Evolutionary conservation across 805 yeast species (phyloP).

Genomic region (Candida sakaeoensis): DNA sequence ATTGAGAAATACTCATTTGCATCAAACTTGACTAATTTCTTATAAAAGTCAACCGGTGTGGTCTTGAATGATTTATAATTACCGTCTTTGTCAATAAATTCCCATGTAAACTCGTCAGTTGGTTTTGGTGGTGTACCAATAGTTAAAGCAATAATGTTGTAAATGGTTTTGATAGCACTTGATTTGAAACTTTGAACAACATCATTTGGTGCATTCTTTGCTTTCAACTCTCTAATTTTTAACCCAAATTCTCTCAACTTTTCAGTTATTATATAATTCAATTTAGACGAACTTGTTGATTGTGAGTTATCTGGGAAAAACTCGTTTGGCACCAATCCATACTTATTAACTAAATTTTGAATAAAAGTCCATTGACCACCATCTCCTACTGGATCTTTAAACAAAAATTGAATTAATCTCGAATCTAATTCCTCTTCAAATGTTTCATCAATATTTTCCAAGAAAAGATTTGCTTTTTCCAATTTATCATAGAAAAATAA

Average conservation of each 20-base stretch:
- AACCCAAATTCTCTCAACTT: slow-evolving; percentile 79
- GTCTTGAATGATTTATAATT: slow-evolving; percentile 48
- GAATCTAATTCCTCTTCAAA: slow-evolving; percentile 63
- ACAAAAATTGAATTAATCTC: slow-evolving; percentile 62
- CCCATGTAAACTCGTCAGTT: slow-evolving; percentile 66
- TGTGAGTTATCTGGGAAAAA: slow-evolving; percentile 67
- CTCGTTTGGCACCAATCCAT: slow-evolving; percentile 75
- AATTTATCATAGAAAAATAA: slow-evolving; percentile 82
- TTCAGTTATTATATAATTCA: slow-evolving; percentile 63
- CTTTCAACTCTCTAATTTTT: slow-evolving; percentile 51
- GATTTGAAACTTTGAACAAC: slow-evolving; percentile 33
- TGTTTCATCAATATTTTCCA: slow-evolving; percentile 74
- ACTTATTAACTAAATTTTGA: slow-evolving; percentile 69
- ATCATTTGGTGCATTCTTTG: slow-evolving; percentile 37
- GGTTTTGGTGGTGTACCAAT: slow-evolving; percentile 81
- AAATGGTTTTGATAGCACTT: slow-evolving; percentile 56
- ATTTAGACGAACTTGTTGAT: slow-evolving; percentile 47
- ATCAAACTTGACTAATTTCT: slow-evolving; percentile 50
- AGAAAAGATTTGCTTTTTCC: slow-evolving; percentile 77
- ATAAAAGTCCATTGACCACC: slow-evolving; percentile 92
- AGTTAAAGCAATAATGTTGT: slow-evolving; percentile 61
- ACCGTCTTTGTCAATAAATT: slow-evolving; percentile 69
- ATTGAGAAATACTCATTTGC: slow-evolving; percentile 57
- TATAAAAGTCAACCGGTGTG: slow-evolving; percentile 66
- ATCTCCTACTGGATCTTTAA: slow-evolving; percentile 66